phyloP scores from a whole-genome alignment of 2,329 filamentous ascomycete species.

The Fusarium illudens region DNA sequence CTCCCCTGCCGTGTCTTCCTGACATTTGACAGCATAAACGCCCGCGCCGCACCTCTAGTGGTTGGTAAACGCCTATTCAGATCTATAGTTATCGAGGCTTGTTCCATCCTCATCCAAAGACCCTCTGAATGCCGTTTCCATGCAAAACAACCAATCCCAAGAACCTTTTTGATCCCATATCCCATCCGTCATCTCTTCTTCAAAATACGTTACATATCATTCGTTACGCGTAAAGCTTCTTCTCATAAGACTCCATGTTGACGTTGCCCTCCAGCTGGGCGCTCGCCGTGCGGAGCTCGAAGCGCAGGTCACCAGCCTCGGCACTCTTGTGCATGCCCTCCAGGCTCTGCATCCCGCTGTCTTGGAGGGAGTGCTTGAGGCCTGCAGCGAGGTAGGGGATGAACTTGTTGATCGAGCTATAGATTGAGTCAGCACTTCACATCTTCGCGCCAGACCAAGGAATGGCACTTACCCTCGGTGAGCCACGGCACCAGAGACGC shows the following conservation, averaged over 20 bases:
- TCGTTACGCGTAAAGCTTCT: conserved; percentile 93
- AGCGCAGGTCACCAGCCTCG: conserved; percentile 78
- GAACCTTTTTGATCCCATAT: conserved; percentile 13
- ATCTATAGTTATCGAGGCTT: conserved; percentile 38
- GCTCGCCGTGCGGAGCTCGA: conserved; percentile 93
- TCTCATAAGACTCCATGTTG: conserved; percentile 98
- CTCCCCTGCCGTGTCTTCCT: conserved; percentile 26
- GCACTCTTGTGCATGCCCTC: conserved; percentile 79
- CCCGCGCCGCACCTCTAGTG: conserved; percentile 41
- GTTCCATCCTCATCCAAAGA: conserved; percentile 29
- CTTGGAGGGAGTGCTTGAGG: conserved; percentile 96
- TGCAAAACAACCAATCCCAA: not conserved
- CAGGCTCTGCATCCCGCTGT: conserved; percentile 87
- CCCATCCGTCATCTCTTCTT: conserved; percentile 30
- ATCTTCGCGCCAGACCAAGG: not conserved
- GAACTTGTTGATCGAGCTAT: conserved; percentile 89
- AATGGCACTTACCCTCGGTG: conserved; percentile 68
- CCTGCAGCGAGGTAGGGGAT: conserved; percentile 94
- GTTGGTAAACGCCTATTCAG: conserved; percentile 44
- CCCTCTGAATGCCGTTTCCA: conserved; percentile 28
- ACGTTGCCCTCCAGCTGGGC: conserved; percentile 97
- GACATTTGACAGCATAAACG: conserved; percentile 35
- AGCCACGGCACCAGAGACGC: conserved; percentile 86
- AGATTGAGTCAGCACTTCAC: conserved; percentile 43
- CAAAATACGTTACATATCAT: conserved; percentile 39